Evolutionary conservation across 2,329 filamentous ascomycete species (phyloP).

Genomic region (Penicillium sp.): DNA sequence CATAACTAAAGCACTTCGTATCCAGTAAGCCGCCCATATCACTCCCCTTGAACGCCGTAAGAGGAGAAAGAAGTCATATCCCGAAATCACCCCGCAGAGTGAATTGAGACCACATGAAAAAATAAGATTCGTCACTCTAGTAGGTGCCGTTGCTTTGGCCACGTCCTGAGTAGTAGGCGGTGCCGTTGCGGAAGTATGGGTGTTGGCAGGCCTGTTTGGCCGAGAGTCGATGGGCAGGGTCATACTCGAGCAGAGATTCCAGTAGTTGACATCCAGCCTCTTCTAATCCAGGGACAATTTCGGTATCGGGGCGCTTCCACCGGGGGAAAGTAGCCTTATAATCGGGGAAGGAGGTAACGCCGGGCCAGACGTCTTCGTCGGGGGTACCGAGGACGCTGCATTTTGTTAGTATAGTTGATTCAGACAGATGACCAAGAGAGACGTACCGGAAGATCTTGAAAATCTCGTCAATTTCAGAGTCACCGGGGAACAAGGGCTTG

Average conservation of each 20-base stretch:
- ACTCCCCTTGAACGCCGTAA: slow-evolving; percentile 34
- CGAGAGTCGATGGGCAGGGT: slow-evolving; percentile 80
- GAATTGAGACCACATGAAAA: slow-evolving; percentile 22
- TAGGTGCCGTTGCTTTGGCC: slow-evolving; percentile 38
- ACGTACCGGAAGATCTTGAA: slow-evolving; percentile 86
- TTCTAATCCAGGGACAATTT: slow-evolving; percentile 70
- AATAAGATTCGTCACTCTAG: slow-evolving; percentile 25
- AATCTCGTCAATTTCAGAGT: slow-evolving; percentile 90
- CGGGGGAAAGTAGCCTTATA: slow-evolving; percentile 91
- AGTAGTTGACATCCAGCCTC: slow-evolving; percentile 52
- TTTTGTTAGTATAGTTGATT: slow-evolving; percentile 5
- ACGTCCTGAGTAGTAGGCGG: slow-evolving; percentile 48
- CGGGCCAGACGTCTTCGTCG: slow-evolving; percentile 76
- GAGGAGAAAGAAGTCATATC: slow-evolving; percentile 25
- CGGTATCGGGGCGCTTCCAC: slow-evolving; percentile 69
- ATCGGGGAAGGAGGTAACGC: slow-evolving; percentile 90
- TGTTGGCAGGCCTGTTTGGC: slow-evolving; percentile 84
- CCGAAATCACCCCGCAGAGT: not conserved
- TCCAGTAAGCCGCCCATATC: slow-evolving; percentile 33
- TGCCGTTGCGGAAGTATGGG: slow-evolving; percentile 67
- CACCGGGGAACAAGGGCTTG: slow-evolving; percentile 86
- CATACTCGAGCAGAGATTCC: slow-evolving; percentile 73
- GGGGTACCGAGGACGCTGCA: slow-evolving; percentile 76
- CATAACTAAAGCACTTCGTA: slow-evolving; percentile 28
- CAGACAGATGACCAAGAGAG: slow-evolving; percentile 19